Conservation (phyloP, 176 grass and related monocot species). For the Avena atlantica region DNA sequence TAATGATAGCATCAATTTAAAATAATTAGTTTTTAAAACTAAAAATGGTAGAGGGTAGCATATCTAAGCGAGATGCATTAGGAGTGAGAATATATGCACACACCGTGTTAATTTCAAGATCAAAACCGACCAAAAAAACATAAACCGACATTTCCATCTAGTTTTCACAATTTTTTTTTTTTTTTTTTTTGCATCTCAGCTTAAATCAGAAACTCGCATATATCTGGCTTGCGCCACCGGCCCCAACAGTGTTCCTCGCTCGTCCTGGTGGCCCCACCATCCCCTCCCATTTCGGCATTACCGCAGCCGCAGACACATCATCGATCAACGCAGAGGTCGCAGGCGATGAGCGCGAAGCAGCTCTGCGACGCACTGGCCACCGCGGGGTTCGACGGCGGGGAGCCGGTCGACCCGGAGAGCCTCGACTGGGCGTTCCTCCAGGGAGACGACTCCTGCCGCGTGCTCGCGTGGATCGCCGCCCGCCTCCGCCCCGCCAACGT, state of each 20-base stretch:
- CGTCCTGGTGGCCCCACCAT: not conserved
- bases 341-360: constrained; percentile 71
- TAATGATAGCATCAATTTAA: no score
- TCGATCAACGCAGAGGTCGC: constrained; percentile 28
- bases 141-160: no score
- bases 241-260: not conserved
- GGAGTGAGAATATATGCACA: no score
- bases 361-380: constrained; percentile 68
- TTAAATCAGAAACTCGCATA: no score
- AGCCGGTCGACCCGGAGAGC: constrained; percentile 71
- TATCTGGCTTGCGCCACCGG: no score
- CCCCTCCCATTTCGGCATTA: not conserved
- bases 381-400: constrained; percentile 69
- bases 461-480: constrained; percentile 86
- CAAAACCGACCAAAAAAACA: no score
- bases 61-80: no score
- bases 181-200: no score
- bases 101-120: no score
- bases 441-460: constrained; percentile 68
- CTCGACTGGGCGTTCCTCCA: constrained; percentile 97
- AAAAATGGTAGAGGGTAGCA: no score
- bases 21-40: no score
- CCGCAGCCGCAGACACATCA: not conserved
- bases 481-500: constrained; percentile 81
- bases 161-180: no score